These are phyloP conservation scores for Taphrina flavorubra DNA, from an alignment of 1,139 yeast species.

Conservation along the genomic window DNA sequence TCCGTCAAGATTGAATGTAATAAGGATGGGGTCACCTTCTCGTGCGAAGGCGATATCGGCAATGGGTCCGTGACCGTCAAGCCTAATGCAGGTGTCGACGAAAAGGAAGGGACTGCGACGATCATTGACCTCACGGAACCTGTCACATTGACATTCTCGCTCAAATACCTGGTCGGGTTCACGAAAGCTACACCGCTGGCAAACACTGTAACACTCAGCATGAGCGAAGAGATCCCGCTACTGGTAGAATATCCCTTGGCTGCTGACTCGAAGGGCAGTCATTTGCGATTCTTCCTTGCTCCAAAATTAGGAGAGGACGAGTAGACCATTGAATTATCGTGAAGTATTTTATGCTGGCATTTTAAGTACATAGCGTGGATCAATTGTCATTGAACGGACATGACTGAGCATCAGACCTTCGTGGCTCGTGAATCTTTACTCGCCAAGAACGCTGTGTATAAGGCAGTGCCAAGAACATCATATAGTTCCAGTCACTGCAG, in stretches of 20 bases:
- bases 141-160: conserved; percentile 86
- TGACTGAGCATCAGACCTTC: too few species aligned
- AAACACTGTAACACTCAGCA: conserved; percentile 74
- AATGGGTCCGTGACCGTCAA: conserved; percentile 85
- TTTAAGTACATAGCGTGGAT: conserved; percentile 7
- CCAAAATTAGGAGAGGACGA: conserved; percentile 96
- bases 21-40: conserved; percentile 89
- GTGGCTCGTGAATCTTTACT: too few species aligned
- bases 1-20: conserved; percentile 84
- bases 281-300: conserved; percentile 92
- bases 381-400: too few species aligned
- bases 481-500: not conserved
- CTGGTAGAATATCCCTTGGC: conserved; percentile 83
- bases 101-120: conserved; percentile 70
- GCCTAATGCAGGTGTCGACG: conserved; percentile 72
- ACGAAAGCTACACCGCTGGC: conserved; percentile 88
- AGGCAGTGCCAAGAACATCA: not conserved
- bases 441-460: not conserved
- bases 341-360: conserved; percentile 7
- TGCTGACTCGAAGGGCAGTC: conserved; percentile 69
- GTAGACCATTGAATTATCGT: conserved; percentile 40
- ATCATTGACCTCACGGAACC: conserved; percentile 83
- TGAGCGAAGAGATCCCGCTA: conserved; percentile 93
- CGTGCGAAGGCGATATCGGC: conserved; percentile 91
- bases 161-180: conserved; percentile 86